Percentiles rank a stretch among this genome's conserved stretches.
phyloP scores from a whole-genome alignment of 306 rosid genomes.

The Amphicarpaea edgeworthii region DNA sequence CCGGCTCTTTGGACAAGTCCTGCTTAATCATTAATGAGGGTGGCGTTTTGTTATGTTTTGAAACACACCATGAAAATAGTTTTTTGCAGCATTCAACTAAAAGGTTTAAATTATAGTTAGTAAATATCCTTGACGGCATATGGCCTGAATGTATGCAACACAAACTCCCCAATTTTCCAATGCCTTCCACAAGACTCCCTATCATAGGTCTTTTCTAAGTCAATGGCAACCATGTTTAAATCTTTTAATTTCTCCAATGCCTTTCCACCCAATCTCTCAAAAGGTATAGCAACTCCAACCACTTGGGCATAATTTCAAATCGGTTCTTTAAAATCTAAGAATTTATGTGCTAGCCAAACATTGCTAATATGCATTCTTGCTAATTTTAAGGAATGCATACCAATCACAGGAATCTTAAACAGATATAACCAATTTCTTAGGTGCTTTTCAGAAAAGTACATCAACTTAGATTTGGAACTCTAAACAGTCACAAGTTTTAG shows the following conservation, averaged over 20 bases:
- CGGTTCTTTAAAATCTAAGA: neutral
- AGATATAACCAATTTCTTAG: too few species aligned
- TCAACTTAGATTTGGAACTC: conserved; percentile 7
- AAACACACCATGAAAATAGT: neutral
- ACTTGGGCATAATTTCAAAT: neutral
- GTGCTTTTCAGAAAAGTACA: conserved; percentile 28
- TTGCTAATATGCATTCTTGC: neutral
- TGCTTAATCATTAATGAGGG: conserved; percentile 37
- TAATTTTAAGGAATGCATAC: conserved; percentile 3
- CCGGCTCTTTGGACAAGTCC: conserved; percentile 59
- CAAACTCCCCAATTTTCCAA: neutral
- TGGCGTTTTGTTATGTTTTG: neutral
- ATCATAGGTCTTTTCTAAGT: neutral
- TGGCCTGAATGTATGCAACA: neutral
- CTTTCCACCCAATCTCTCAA: neutral
- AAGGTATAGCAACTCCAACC: neutral
- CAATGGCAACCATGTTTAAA: neutral
- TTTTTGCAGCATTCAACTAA: conserved; percentile 20
- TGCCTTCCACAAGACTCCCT: neutral
- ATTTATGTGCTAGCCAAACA: neutral
- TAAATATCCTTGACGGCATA: neutral
- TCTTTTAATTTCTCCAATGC: neutral
- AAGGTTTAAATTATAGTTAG: neutral
- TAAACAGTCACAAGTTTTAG: conserved; percentile 10
- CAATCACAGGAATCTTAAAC: conserved; percentile 10